A percentile compares a stretch with the other conserved stretches of the same genome.
Conservation (phyloP, 148 eudicot genomes). For the Persicaria tinctoria region DNA sequence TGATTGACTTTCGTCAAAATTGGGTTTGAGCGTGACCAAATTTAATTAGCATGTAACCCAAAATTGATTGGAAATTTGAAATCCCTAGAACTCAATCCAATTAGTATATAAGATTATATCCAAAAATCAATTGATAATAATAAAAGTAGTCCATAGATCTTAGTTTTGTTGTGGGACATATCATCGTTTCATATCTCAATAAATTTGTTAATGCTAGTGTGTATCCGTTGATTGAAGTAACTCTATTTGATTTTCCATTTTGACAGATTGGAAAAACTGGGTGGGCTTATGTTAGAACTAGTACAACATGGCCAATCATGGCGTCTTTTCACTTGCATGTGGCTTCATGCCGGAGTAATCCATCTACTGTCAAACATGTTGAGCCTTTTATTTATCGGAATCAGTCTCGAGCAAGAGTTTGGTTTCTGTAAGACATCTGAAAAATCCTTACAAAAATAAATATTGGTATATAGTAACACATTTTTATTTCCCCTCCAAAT, state of each 20-base stretch:
- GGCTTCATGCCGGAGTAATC: constrained; percentile 43
- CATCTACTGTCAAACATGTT: constrained; percentile 41
- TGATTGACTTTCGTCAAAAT: too few species aligned
- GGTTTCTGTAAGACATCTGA: constrained; percentile 29
- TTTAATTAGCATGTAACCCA: not conserved
- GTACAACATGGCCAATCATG: constrained; percentile 36
- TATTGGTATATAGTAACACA: too few species aligned
- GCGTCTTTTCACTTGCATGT: constrained; percentile 35
- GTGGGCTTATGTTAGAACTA: constrained; percentile 32
- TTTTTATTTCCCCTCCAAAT: not conserved
- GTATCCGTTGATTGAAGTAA: too few species aligned
- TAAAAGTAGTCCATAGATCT: too few species aligned
- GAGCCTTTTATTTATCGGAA: constrained; percentile 40
- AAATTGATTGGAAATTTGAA: not conserved
- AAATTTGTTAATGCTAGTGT: too few species aligned
- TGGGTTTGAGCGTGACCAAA: too few species aligned
- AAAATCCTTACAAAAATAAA: not conserved
- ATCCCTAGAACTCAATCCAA: too few species aligned
- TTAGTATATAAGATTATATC: too few species aligned
- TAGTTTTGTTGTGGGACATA: too few species aligned
- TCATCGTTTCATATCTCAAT: not conserved
- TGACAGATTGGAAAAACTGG: constrained; percentile 30
- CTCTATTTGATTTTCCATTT: not conserved
- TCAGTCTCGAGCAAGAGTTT: constrained; percentile 37
- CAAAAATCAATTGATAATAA: too few species aligned